phyloP scores from a whole-genome alignment of 768 basidiomycete species.

The Lactarius akahatsu region DNA sequence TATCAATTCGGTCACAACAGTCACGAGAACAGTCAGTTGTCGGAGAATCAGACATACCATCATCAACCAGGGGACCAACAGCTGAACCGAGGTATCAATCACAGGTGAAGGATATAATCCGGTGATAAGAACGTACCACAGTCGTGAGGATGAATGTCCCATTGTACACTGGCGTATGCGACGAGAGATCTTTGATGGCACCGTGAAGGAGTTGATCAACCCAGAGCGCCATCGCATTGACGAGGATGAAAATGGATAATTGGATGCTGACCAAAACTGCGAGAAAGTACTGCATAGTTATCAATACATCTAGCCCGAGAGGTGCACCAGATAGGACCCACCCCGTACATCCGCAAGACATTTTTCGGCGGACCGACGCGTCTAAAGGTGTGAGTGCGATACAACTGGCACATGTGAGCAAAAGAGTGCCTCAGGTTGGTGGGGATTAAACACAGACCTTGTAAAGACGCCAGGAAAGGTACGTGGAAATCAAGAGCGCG shows the following conservation, averaged over 20 bases:
- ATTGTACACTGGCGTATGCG: constrained; percentile 44
- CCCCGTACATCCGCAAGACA: constrained; percentile 52
- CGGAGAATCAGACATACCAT: constrained; percentile 38
- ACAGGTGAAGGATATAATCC: background rate
- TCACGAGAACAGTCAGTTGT: background rate
- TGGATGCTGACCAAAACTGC: constrained; percentile 55
- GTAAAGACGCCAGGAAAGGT: constrained; percentile 48
- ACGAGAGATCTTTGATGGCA: constrained; percentile 43
- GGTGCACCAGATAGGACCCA: constrained; percentile 31
- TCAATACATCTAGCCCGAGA: background rate
- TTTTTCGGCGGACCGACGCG: constrained; percentile 53
- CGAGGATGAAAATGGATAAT: constrained; percentile 51
- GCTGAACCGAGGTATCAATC: constrained; percentile 32
- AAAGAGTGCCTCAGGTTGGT: background rate
- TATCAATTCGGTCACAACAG: background rate
- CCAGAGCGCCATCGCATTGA: constrained; percentile 55
- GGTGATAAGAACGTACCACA: constrained; percentile 38
- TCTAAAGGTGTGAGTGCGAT: constrained; percentile 49
- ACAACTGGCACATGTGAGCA: constrained; percentile 37
- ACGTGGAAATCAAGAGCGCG: constrained; percentile 43
- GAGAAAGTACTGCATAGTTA: constrained; percentile 48
- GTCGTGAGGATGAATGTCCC: constrained; percentile 46
- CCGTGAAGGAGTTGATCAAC: constrained; percentile 52
- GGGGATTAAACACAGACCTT: constrained; percentile 34
- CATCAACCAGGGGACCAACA: constrained; percentile 53